A percentile compares a stretch with the other conserved stretches of the same genome.
Conservation (phyloP, 768 basidiomycete species). For the Mycena leptocephala region DNA sequence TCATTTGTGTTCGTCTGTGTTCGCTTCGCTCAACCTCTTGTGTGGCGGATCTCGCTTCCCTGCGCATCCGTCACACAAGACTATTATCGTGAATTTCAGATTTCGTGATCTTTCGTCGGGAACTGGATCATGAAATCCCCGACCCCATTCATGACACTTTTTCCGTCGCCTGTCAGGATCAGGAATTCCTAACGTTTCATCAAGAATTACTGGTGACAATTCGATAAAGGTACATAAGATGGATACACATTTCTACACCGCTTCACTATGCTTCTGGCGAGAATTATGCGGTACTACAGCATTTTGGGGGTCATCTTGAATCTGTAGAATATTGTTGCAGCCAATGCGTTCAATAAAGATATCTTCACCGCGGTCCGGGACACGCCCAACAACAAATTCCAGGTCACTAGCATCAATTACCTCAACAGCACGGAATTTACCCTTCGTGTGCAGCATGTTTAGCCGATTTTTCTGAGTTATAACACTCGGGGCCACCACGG, state of each 20-base stretch:
- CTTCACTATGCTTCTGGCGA: not conserved
- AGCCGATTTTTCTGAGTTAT: constrained; percentile 14
- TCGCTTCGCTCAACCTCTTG: too few relatives aligned
- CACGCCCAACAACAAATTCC: constrained; percentile 1
- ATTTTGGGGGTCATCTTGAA: constrained; percentile 3
- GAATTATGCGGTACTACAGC: constrained; percentile 4
- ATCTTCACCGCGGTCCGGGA: constrained; percentile 9
- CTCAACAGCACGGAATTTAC: constrained; percentile 4
- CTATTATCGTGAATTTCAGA: not conserved
- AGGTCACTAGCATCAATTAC: constrained; percentile 4
- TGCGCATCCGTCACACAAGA: too few relatives aligned
- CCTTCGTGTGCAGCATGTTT: constrained; percentile 17
- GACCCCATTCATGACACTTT: not conserved
- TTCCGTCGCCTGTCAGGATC: not conserved
- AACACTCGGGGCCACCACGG: not conserved
- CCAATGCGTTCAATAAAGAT: constrained; percentile 8
- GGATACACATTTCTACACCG: not conserved
- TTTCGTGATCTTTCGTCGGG: not conserved
- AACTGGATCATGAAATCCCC: not conserved
- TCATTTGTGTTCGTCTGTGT: too few relatives aligned
- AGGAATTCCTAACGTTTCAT: constrained; percentile 5
- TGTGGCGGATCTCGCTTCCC: too few relatives aligned
- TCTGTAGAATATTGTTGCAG: constrained; percentile 3
- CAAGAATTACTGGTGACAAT: not conserved
- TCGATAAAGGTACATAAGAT: not conserved